phyloP scores from a whole-genome alignment of 306 rosid species.

The Prunus fruticosa region DNA sequence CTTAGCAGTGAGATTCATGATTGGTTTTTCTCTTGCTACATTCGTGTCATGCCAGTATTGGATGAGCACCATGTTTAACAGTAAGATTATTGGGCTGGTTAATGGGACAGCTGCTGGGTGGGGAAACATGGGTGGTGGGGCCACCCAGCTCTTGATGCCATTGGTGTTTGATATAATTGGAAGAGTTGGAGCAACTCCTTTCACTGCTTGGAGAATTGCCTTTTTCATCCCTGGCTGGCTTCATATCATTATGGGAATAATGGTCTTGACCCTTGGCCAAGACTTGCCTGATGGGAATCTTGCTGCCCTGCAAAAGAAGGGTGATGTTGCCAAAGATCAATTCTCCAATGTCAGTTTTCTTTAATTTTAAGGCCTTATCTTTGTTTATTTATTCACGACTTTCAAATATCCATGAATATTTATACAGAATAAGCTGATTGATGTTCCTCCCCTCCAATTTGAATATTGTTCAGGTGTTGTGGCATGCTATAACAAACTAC shows the following conservation, averaged over 20 bases:
- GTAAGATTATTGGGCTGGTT: constrained; percentile 76
- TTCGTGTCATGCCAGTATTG: constrained; percentile 95
- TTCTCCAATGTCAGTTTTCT: constrained; percentile 54
- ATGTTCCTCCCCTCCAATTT: neutral
- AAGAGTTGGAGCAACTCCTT: constrained; percentile 54
- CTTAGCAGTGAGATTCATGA: constrained; percentile 70
- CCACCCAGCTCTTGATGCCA: constrained; percentile 90
- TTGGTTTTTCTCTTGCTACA: constrained; percentile 81
- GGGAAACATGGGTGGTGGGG: constrained; percentile 99
- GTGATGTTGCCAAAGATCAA: constrained; percentile 67
- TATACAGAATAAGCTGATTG: neutral
- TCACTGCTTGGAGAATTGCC: constrained; percentile 85
- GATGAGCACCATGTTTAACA: constrained; percentile 93
- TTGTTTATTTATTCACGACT: neutral
- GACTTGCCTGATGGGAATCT: constrained; percentile 94
- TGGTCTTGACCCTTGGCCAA: constrained; percentile 75
- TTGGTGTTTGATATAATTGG: constrained; percentile 52
- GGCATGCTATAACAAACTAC: constrained; percentile 84
- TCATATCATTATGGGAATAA: constrained; percentile 65
- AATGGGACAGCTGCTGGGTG: constrained; percentile 94
- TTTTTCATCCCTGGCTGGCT: constrained; percentile 75
- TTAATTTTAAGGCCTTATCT: neutral
- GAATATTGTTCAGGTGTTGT: constrained; percentile 47
- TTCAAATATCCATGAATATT: neutral
- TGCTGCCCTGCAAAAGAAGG: constrained; percentile 63